Base-by-base conservation (phyloP, 2,329 filamentous ascomycete genomes). In the Cordyceps pruinosa region DNA sequence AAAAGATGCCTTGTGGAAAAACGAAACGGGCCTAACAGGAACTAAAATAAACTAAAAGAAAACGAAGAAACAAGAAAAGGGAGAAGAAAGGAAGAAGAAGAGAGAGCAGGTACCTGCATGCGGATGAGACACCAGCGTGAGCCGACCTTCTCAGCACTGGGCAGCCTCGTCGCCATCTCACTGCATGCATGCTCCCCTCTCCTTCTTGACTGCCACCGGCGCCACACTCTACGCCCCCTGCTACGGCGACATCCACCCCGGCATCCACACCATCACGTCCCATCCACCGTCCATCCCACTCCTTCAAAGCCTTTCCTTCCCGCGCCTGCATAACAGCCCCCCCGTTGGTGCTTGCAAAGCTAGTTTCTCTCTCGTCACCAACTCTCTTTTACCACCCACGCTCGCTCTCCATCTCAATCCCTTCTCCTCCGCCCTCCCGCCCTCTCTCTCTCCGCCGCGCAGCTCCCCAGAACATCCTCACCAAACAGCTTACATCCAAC, bases 191-290 rank as follows among this genome's bases (percentile, higher is more conserved):
- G 25, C 15, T 45, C 13, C 26, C 15, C 15, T 44, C 23, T 45
- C 13, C 26, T 28, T 45, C 23, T 44, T 26, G 19, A 3, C 23
- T 23, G 26, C 9, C 42, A 28, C 17, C 44, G 4, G 30, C 46
- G 46, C 46, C 48, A 51, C 48, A 41, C 17, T 41, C n/a, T 32
- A 37, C 47, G 32, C 47, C 47, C 48, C 48, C 48, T 51, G 30
- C 30, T 49, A 21, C 30, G 32, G 19, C 46, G 30, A 49, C 46
- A 49, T 49, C 46, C 46, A 49, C 46, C 44, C n/a, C 32, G 13
- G 26, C 47, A 49, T 49, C 32, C 15, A 26, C 46, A 15, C 44
- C 17, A 9, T 25, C 25, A n/a, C 25, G 28, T 32, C 26, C 44
- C 10, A 17, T 8, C 44, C 26, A 19, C 25, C 17, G 19, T 46